A percentile compares a stretch with the other conserved stretches of the same genome.
Evolutionary conservation across 179 eudicot genomes (phyloP).

Genomic region (Actinidia chinensis): DNA sequence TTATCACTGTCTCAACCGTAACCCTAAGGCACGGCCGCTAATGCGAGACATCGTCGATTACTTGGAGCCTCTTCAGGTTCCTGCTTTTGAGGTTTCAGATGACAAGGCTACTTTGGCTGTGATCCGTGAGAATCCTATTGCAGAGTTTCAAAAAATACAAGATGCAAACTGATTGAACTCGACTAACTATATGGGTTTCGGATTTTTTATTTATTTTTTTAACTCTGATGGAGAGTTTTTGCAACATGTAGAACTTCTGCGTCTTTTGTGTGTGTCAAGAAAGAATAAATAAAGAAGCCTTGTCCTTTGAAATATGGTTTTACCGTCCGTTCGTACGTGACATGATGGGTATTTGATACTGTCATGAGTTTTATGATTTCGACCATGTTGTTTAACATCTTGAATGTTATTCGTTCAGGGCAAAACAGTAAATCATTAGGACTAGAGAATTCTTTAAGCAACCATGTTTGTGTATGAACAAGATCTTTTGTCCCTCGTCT

Average conservation of each 20-base stretch:
- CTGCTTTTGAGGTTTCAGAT: conserved; percentile 21
- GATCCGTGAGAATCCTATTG: conserved; percentile 20
- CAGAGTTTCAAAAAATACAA: conserved; percentile 5
- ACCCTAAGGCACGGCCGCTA: conserved; percentile 85
- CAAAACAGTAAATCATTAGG: no score
- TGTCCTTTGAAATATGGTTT: background rate
- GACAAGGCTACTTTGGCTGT: conserved; percentile 29
- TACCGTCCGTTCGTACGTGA: background rate
- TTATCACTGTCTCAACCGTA: conserved; percentile 84
- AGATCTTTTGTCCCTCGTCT: no score
- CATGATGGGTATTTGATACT: no score
- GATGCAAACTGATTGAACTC: conserved; percentile 7
- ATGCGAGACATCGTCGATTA: conserved; percentile 88
- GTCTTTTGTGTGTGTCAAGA: background rate
- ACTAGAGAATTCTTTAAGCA: no score
- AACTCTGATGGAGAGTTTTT: background rate
- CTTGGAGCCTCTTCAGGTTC: conserved; percentile 71
- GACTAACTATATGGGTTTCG: background rate
- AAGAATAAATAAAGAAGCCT: background rate
- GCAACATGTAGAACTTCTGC: conserved; percentile 3
- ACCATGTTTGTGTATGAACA: no score
- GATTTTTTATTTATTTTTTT: background rate
- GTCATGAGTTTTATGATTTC: no score
- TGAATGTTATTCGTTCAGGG: no score
- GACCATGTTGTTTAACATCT: no score